Conservation (phyloP, 1,284 basidiomycete species). For the Pyrrhoderma noxium region DNA sequence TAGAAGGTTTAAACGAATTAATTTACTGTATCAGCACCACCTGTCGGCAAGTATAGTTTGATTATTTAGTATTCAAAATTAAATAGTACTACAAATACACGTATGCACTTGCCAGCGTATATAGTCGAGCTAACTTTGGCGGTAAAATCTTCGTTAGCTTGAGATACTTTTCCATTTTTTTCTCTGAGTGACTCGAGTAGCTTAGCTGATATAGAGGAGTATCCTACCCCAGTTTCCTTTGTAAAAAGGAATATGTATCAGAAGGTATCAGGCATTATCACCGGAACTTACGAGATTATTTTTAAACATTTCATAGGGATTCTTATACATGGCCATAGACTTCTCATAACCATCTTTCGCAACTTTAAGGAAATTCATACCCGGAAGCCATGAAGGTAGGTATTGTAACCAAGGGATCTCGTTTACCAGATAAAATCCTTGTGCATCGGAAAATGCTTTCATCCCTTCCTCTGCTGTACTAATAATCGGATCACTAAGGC, state of each 20-base stretch:
- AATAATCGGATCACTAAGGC: constrained; percentile 17
- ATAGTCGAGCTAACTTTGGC: background rate
- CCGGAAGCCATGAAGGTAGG: constrained; percentile 13
- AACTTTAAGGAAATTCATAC: constrained; percentile 36
- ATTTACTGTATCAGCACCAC: constrained; percentile 19
- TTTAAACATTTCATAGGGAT: constrained; percentile 9
- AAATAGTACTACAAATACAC: background rate
- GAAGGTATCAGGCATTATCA: too few relatives aligned
- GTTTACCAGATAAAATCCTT: constrained; percentile 6
- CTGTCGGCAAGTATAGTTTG: constrained; percentile 4
- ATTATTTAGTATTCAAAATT: background rate
- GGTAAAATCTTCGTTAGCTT: constrained; percentile 5
- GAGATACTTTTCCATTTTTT: background rate
- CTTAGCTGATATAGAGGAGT: constrained; percentile 6
- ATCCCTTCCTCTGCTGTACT: constrained; percentile 13
- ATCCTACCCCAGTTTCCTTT: background rate
- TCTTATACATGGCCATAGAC: constrained; percentile 4
- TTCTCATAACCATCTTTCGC: constrained; percentile 41
- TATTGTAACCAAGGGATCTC: constrained; percentile 7
- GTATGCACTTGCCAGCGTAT: constrained; percentile 11
- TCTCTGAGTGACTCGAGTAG: background rate
- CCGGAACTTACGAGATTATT: constrained; percentile 4
- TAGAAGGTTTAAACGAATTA: background rate
- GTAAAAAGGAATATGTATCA: background rate
- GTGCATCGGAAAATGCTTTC: constrained; percentile 2